Percentiles rank a stretch among this genome's conserved stretches.
phyloP scores from a whole-genome alignment of 345 rosid species.

The Hibiscus trionum region DNA sequence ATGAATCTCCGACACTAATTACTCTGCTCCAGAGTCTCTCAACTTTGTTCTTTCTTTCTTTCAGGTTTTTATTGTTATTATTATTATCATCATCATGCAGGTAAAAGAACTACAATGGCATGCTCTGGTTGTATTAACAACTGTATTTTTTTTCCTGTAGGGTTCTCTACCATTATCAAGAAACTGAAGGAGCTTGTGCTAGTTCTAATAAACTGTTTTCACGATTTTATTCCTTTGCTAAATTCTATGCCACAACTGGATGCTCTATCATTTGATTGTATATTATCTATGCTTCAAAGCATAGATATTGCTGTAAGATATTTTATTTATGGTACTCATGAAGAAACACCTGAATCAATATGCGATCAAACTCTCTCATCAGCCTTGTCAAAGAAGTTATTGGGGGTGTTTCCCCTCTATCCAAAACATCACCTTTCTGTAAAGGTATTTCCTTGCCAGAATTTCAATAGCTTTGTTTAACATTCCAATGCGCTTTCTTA shows the following conservation, averaged over 20 bases:
- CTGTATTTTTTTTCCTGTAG: constrained; percentile 28
- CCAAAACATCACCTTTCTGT: constrained; percentile 32
- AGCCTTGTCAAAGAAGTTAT: constrained; percentile 46
- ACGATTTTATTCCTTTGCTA: constrained; percentile 53
- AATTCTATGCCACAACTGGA: constrained; percentile 38
- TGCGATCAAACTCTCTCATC: constrained; percentile 44
- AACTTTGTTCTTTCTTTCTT: background rate
- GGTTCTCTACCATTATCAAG: constrained; percentile 31
- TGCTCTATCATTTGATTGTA: constrained; percentile 41
- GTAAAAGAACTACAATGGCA: background rate
- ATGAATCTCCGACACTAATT: too few species aligned
- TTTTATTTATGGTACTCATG: constrained; percentile 27
- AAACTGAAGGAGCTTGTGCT: constrained; percentile 65
- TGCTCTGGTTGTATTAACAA: constrained; percentile 1
- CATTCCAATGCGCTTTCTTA: background rate
- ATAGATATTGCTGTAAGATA: constrained; percentile 44
- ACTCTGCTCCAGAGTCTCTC: background rate
- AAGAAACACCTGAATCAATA: constrained; percentile 17
- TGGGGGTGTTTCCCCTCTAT: constrained; percentile 51
- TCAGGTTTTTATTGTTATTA: background rate
- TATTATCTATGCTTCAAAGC: constrained; percentile 30
- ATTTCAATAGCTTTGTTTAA: background rate
- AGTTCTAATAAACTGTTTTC: constrained; percentile 57
- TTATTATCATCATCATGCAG: background rate
- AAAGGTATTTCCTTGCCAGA: constrained; percentile 36